Base-by-base conservation (phyloP, 1,284 basidiomycete genomes). In the Coniophora puteana region DNA sequence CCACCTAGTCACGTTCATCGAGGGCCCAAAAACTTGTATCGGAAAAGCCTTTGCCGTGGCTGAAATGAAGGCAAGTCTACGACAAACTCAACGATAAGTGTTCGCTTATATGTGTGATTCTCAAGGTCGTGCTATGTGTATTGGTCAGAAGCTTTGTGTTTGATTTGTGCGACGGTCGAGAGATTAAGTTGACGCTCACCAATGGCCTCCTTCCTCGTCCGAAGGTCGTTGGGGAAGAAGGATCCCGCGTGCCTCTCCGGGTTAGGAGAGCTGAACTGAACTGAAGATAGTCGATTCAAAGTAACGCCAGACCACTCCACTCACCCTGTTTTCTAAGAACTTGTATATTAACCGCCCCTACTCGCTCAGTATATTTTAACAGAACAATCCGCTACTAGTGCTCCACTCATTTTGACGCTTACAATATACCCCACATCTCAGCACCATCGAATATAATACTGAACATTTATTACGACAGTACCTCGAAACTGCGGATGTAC, bases 1-100 rank as follows among this genome's bases (percentile, higher is more conserved):
- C 24, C 57, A 67, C 47, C 47, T 72, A 16, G 58, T 73, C 47
- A 69, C 71, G 1, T 75, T 75, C 47, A 63, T 65, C 0, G 68
- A 67, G 48, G 72, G 72, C 10, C 69, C 71, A 3, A 59, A 70
- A 37, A 60, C 62, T 14, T 72, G 70, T 51, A 42, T 69, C 7
- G 16, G 37, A 8, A 39, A 39, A 21, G 16, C 14, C 12, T 39
- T 39, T 18, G 37, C 37, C 6, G n/a, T 39, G 26, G 20, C 26
- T 12, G 37, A 39, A 27, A 29, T 39, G 17, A 39, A 39, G 26
- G 37, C 22, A n/a, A 18, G 37, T 29, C 8, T 17, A 6, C 18
- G 37, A n/a, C n/a, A n/a, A n/a, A n/a, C n/a, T n/a, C n/a, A n/a
- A n/a, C n/a, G n/a, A 27, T 27, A 10, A 27, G 10, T 14, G 10